phyloP scores from a whole-genome alignment of 768 basidiomycete species.

The Leccinum fibrillosum region DNA sequence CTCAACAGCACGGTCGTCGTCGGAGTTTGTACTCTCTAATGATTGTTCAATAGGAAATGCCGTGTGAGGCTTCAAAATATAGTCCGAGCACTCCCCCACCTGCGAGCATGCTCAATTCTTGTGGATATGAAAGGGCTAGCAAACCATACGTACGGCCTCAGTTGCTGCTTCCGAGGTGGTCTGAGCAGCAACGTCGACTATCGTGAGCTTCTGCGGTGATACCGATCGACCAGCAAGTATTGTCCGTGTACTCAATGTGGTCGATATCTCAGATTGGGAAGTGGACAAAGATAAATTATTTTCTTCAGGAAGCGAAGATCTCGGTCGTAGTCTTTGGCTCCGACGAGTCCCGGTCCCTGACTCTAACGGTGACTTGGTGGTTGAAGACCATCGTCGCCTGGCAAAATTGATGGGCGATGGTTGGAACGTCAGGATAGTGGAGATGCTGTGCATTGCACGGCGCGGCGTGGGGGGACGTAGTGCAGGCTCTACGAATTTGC shows the following conservation, averaged over 20 bases:
- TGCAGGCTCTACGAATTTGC: conserved; percentile 21
- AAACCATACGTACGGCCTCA: conserved; percentile 31
- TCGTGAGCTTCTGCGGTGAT: conserved; percentile 31
- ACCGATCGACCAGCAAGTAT: conserved; percentile 32
- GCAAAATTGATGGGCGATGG: conserved; percentile 66
- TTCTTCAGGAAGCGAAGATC: conserved; percentile 27
- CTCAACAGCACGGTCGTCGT: conserved; percentile 33
- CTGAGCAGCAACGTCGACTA: conserved; percentile 19
- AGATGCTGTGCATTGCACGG: conserved; percentile 20
- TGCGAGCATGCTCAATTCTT: conserved; percentile 26
- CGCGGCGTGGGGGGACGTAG: conserved; percentile 25
- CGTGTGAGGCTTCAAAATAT: conserved; percentile 25
- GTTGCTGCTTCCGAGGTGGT: conserved; percentile 25
- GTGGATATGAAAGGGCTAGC: conserved; percentile 27
- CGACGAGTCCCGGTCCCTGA: conserved; percentile 33
- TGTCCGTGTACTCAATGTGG: conserved; percentile 30
- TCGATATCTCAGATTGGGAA: conserved; percentile 26
- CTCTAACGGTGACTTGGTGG: conserved; percentile 34
- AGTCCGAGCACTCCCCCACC: conserved; percentile 27
- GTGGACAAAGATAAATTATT: conserved; percentile 28
- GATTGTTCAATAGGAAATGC: conserved; percentile 30
- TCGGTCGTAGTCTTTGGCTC: conserved; percentile 34
- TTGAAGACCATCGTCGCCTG: conserved; percentile 55
- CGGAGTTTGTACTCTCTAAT: conserved; percentile 35
- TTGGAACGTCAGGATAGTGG: conserved; percentile 50